Percentiles rank a stretch among this genome's conserved stretches.
Conservation (phyloP, 2,329 filamentous ascomycete genomes). For the Clarireedia homoeocarpa region DNA sequence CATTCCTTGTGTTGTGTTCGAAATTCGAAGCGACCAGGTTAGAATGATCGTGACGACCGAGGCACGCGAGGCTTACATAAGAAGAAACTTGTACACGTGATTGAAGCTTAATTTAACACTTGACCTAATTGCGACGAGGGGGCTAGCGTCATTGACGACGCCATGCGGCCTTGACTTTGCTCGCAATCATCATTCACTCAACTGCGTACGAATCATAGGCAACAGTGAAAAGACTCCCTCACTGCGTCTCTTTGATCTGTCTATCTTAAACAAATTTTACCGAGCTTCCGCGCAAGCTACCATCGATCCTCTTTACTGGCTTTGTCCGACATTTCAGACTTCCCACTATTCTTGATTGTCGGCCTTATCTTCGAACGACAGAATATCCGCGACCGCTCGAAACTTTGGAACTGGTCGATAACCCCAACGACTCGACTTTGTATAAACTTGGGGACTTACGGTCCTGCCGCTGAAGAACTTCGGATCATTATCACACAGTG, state of each 20-base stretch:
- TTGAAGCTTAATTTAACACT: constrained; percentile 1
- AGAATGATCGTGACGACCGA: too few relatives aligned
- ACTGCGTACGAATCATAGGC: constrained; percentile 14
- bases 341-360: constrained; percentile 20
- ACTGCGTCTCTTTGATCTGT: too few relatives aligned
- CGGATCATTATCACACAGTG: constrained; percentile 11
- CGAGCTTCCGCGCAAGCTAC: background rate
- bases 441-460: constrained; percentile 4
- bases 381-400: constrained; percentile 2
- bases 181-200: constrained; percentile 7
- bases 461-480: constrained; percentile 9
- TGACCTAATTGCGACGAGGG: background rate
- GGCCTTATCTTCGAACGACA: background rate
- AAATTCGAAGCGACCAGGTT: too few relatives aligned
- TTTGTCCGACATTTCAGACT: constrained; percentile 12
- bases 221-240: constrained; percentile 11
- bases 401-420: background rate
- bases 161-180: constrained; percentile 2
- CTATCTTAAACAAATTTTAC: background rate
- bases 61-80: too few relatives aligned
- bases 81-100: background rate
- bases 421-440: background rate
- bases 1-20: too few relatives aligned
- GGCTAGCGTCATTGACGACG: constrained; percentile 15
- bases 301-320: constrained; percentile 1